Base-by-base conservation (phyloP, 2,329 filamentous ascomycete species). In the Gnomoniopsis smithogilvyi region DNA sequence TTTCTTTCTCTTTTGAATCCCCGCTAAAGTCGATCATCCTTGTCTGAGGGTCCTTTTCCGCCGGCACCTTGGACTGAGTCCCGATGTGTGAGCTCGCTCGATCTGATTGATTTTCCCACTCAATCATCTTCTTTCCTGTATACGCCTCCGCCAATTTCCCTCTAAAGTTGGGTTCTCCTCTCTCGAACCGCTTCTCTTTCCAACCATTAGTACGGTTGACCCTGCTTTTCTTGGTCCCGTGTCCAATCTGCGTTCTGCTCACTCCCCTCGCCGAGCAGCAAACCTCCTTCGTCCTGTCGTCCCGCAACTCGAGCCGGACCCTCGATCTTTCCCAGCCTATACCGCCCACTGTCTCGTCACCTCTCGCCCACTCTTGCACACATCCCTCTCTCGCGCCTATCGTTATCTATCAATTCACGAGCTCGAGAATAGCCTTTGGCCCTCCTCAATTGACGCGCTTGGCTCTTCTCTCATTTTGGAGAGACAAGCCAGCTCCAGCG, bases 391-490 rank as follows among this genome's bases (percentile, higher is more conserved):
- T 45, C 54, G 21, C 34, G 53, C 48, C 46, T 41, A 34, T 33
- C 34, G 33, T 33, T 26, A 22, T 47, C 7, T 14, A 4, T 17
- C 12, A 34, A 7, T 15, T 14, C 46, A 17, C 21, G 22, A 49
- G 22, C 17, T n/a, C n/a, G 34, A 19, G 6, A 30, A 17, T 11
- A 17, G 22, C 26, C 11, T 36, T 33, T 36, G 17, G 7, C 45
- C 46, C 65, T 65, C 67, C 68, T 65, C 66, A 65, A 36, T 17
- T 22, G 34, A 51, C 53, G 49, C 57, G 50, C 45, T 46, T 51
- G 34, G 50, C 38, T 17, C 53, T 56, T 67, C 66, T 64, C 64
- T 67, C 66, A 67, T 47, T 22, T 19, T 53, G 41, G 52, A 52
- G 56, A 58, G 59, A 51, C 34, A 26, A 47, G 34, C n/a, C 55